Base-by-base conservation (phyloP, 2,329 filamentous ascomycete genomes). In the Colletotrichum tanaceti region DNA sequence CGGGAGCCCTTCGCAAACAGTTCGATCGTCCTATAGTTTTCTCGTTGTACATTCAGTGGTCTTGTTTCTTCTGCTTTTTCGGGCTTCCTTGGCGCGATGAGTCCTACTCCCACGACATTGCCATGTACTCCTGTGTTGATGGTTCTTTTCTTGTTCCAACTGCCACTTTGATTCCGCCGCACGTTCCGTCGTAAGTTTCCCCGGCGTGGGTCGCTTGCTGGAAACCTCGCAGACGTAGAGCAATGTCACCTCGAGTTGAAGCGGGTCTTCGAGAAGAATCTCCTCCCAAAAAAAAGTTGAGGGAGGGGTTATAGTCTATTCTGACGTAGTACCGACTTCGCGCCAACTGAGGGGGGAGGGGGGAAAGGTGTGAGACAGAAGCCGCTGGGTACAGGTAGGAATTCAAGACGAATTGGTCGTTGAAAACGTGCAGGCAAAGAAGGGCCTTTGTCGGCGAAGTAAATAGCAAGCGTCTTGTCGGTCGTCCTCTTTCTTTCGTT, bases 71-170 rank as follows among this genome's bases (percentile, higher is more conserved):
- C 32, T 35, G 9, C 32, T 32, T 38, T 47, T 22, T 46, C 47
- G 41, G 44, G 22, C 54, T 58, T 65, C 55, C 63, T 69, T 69
- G 66, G 55, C 66, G 62, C 55, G 44, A 52, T 24, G 28, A 32
- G 66, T 50, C 62, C 65, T 62, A 66, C 66, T 66, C 44, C 66
- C 61, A 66, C 53, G 57, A 61, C 66, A 61, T 66, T 61, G 50
- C 50, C 62, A 65, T 68, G 55, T 66, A 55, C 60, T 9, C 63
- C 54, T 54, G 41, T 38, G 32, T 35, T 41, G 53, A 41, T n/a
- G 20, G 32, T 43, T 55, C 16, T 60, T 39, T 24, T 44, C 24
- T 54, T 39, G 46, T 43, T 65, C 22, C 65, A 6, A 41, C 16
- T 58, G 13, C 57, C 50, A 18, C 28, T 47, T 57, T 24, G 41